Base-by-base conservation (phyloP, 2,329 filamentous ascomycete species). In the Calonectria henricotiae region DNA sequence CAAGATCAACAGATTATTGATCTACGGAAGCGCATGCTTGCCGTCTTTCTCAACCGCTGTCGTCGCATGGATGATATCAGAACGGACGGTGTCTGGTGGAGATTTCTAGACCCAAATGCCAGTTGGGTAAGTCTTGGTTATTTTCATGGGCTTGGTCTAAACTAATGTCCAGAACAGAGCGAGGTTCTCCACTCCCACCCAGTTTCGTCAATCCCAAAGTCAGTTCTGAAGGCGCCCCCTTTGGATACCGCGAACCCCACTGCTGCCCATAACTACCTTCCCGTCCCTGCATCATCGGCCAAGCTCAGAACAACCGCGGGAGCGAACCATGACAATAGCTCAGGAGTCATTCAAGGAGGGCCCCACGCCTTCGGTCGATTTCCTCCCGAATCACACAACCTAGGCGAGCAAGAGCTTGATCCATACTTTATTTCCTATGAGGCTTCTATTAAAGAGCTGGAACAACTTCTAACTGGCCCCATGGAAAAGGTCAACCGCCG, bases 1-100 rank as follows among this genome's bases (percentile, higher is more conserved):
- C 96, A 99, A 82, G 97, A 99, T 80, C 92, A 95, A 68, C 94
- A 96, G 71, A 99, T 98, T 54, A 99, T 99, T 73, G 96, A 99
- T 80, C 86, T 98, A 74, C 90, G 96, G 70, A 98, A 98, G 86
- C 93, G 96, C 77, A 99, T 99, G 96, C 83, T 99, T 65, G 93
- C 93, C 5, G 96, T 98, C 0, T 99, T 99, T 77, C 82, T 99
- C 61, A 99, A 99, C 79, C 89, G 96, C 60, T 99, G 96, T 83
- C 90, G 95, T 73, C 90, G 91, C 72, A 98, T 98, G 96, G 93
- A 96, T 77, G 92, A 96, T 68, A 92, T 99, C 32, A 89, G 94
- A 64, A 93, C 95, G 70, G 96, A 99, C 79, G 96, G 96, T 3
- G 95, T 99, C 30, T 98, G 95, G 91, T 98, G 96, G 95, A 92